These are phyloP conservation scores for Hypoxylon rubiginosum DNA, from an alignment of 2,329 filamentous ascomycete genomes.

Conservation along the genomic window DNA sequence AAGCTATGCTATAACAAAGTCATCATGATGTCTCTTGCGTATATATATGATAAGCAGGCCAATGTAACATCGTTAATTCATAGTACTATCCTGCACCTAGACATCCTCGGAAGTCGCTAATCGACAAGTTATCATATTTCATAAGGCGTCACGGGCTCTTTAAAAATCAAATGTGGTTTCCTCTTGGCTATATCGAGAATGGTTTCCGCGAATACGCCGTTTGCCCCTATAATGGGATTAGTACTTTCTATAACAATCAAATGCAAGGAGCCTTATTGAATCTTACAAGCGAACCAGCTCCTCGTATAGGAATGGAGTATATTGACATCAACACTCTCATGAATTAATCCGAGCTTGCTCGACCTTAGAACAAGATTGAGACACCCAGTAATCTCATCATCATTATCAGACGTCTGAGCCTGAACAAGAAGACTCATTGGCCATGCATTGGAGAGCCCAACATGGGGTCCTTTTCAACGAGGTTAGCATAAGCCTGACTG, in stretches of 20 bases:
- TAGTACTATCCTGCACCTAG: background rate
- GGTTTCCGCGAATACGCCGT: constrained; percentile 93
- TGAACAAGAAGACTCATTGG: constrained; percentile 95
- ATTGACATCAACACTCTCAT: constrained; percentile 93
- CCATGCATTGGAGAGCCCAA: constrained; percentile 93
- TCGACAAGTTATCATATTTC: constrained; percentile 54
- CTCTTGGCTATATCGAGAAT: constrained; percentile 89
- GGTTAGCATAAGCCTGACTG: constrained; percentile 19
- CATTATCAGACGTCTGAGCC: constrained; percentile 87
- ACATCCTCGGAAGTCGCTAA: background rate
- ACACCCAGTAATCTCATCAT: constrained; percentile 82
- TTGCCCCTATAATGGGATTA: constrained; percentile 73
- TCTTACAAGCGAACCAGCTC: constrained; percentile 88
- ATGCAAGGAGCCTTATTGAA: constrained; percentile 6
- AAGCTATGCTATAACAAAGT: constrained; percentile 21
- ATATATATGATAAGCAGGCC: constrained; percentile 18
- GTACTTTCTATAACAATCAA: background rate
- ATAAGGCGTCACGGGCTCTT: constrained; percentile 71
- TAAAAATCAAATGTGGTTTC: constrained; percentile 90
- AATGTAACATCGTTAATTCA: background rate
- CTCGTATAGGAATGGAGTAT: constrained; percentile 75
- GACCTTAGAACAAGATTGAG: constrained; percentile 81
- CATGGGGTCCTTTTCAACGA: constrained; percentile 66
- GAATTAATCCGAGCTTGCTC: constrained; percentile 82
- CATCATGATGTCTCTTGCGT: background rate